Evolutionary conservation across 1,284 basidiomycete genomes (phyloP).

Genomic region (Ustilago loliicola): DNA sequence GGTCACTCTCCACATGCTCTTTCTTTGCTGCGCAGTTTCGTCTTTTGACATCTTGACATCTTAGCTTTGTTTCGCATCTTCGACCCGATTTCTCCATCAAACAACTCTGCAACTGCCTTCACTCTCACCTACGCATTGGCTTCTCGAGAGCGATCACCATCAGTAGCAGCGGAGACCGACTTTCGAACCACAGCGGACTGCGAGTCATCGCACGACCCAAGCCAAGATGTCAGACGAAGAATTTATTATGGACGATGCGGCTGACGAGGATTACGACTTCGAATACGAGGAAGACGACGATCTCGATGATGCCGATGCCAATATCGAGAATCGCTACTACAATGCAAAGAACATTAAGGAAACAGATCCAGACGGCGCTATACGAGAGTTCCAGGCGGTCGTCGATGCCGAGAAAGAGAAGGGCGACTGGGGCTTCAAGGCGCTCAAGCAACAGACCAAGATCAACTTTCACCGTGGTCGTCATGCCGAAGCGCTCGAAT

Average conservation of each 20-base stretch:
- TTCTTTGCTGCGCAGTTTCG: constrained; percentile 1
- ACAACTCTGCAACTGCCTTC: not conserved
- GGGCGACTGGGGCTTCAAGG: constrained; percentile 97
- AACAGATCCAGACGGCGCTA: constrained; percentile 87
- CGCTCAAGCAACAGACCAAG: constrained; percentile 97
- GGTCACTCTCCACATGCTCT: constrained; percentile 17
- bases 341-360: constrained; percentile 95
- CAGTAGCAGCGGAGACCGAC: not conserved
- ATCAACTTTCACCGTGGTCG: constrained; percentile 84
- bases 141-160: not conserved
- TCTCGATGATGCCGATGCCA: constrained; percentile 79
- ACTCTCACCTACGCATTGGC: not conserved
- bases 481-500: constrained; percentile 85
- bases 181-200: not conserved
- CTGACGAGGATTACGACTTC: constrained; percentile 86
- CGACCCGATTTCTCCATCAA: not conserved
- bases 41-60: constrained; percentile 4
- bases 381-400: constrained; percentile 87
- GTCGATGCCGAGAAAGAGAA: constrained; percentile 89
- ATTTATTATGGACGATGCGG: constrained; percentile 69
- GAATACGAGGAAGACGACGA: constrained; percentile 83
- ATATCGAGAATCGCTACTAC: constrained; percentile 99
- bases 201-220: not conserved
- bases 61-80: not conserved
- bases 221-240: constrained; percentile 55